phyloP scores from a whole-genome alignment of 1,284 basidiomycete species.

The Heterobasidion irregulare region DNA sequence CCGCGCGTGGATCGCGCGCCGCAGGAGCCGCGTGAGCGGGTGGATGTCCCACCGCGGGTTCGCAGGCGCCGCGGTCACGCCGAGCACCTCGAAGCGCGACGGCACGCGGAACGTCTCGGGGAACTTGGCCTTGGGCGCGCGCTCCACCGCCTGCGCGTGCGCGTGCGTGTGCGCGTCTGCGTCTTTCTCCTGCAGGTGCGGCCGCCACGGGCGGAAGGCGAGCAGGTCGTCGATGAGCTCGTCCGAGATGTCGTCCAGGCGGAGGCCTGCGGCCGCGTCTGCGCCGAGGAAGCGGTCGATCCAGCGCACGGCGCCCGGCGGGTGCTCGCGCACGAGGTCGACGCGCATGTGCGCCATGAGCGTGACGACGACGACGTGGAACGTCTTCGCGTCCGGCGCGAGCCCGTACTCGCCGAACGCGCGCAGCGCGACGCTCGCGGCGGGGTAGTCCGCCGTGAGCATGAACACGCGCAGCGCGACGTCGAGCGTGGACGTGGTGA shows the following conservation, averaged over 20 bases:
- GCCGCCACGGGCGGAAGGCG: background rate
- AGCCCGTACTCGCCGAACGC: constrained; percentile 23
- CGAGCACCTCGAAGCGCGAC: constrained; percentile 7
- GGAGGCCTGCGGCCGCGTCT: background rate
- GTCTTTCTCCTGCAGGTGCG: background rate
- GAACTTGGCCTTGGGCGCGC: no score
- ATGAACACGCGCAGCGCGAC: constrained; percentile 36
- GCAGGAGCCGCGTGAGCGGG: constrained; percentile 20
- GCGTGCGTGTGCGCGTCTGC: background rate
- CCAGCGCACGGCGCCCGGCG: constrained; percentile 13
- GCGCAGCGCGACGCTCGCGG: constrained; percentile 30
- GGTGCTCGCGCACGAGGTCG: constrained; percentile 6
- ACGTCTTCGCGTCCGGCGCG: constrained; percentile 26
- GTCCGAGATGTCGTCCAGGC: background rate
- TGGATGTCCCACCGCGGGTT: constrained; percentile 6
- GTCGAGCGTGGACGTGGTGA: constrained; percentile 29
- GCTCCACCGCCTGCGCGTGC: no score
- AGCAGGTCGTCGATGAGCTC: background rate
- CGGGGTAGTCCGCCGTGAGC: constrained; percentile 33
- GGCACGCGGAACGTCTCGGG: constrained; percentile 10
- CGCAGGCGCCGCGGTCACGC: background rate
- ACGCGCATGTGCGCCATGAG: constrained; percentile 15
- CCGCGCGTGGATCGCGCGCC: constrained; percentile 15
- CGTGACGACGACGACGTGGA: constrained; percentile 26
- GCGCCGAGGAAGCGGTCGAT: constrained; percentile 21